Base-by-base conservation (phyloP, 176 grass and related monocot species). In the Avena sativa region DNA sequence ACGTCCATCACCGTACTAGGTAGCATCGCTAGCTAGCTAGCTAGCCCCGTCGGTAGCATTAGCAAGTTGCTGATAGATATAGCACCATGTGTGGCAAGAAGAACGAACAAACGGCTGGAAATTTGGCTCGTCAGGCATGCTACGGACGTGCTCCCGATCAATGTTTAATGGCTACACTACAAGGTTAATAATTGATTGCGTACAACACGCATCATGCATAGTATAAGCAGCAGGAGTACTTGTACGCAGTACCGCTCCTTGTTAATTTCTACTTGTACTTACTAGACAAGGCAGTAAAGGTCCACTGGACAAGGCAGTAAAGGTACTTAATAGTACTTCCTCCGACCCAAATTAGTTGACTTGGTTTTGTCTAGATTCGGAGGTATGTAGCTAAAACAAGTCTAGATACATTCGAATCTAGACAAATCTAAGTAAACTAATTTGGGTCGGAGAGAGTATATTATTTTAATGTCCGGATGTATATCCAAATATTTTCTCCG, bases 21-120 rank as follows among this genome's bases (percentile, higher is more conserved):
- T 51, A 75, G 73, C 73, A 51, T 51, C 72, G 72, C 21, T 51
- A 75, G 21, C 72, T 75, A 51, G 47, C 72, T 75, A 51, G 47
- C 72, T 75, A 49, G 19, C 44, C 20, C 23, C 64, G 28, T 52
- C 72, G 9, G 50, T 52, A 76, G 48, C 71, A 50, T 8, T n/a
- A n/a, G 46, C 49, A 76, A 76, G 73, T 76, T 76, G 49, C 15
- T 34, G 73, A 53, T 76, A 2, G 47, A 71, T 1, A 25, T 12
- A n/a, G 70, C 70, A 6, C 70, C 19, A 26, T 55, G 49, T 76
- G 25, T 55, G 50, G 26, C 9, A 20, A 20, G 26, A 56, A 11
- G 8, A 71, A 14, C 8, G 5, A 48, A 77, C 50, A 26, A 19
- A 56, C 14, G 74, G 74, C 74, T 56, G 23, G 15, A 17, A 77